Evolutionary conservation across 2,329 filamentous ascomycete genomes (phyloP).

Genomic region (Hymenoscyphus linearis): DNA sequence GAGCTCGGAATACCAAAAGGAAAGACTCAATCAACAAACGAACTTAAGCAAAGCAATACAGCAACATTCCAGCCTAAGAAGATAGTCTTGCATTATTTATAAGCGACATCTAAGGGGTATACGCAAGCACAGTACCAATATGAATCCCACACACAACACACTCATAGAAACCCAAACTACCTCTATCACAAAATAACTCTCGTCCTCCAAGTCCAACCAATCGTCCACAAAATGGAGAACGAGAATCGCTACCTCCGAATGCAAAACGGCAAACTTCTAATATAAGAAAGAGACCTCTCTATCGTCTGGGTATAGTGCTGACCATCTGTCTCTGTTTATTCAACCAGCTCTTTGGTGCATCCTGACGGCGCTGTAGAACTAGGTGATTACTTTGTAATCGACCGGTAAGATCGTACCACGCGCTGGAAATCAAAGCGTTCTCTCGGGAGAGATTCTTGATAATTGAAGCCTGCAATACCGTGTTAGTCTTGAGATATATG

Average conservation of each 20-base stretch:
- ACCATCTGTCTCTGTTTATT: constrained; percentile 74
- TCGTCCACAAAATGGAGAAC: not conserved
- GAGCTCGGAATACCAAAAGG: not conserved
- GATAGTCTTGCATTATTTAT: constrained; percentile 1
- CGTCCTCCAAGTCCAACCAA: constrained; percentile 1
- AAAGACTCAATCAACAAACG: not conserved
- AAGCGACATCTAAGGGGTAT: constrained; percentile 13
- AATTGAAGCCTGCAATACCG: constrained; percentile 26
- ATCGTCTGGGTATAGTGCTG: constrained; percentile 38
- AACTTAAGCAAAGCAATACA: not conserved
- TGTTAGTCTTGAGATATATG: not conserved
- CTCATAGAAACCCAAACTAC: constrained; percentile 1
- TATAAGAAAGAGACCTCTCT: not conserved
- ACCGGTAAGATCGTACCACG: constrained; percentile 78
- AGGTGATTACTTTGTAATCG: constrained; percentile 80
- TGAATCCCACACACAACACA: constrained; percentile 2
- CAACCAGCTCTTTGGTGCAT: constrained; percentile 75
- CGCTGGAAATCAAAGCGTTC: constrained; percentile 72
- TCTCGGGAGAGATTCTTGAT: constrained; percentile 65
- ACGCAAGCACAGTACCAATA: constrained; percentile 10
- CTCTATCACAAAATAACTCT: constrained; percentile 4
- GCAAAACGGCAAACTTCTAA: constrained; percentile 1
- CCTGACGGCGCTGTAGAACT: constrained; percentile 67
- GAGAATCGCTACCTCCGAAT: constrained; percentile 9
- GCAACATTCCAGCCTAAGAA: not conserved